phyloP scores from a whole-genome alignment of 2,329 filamentous ascomycete species.

The Aspergillus sp. region DNA sequence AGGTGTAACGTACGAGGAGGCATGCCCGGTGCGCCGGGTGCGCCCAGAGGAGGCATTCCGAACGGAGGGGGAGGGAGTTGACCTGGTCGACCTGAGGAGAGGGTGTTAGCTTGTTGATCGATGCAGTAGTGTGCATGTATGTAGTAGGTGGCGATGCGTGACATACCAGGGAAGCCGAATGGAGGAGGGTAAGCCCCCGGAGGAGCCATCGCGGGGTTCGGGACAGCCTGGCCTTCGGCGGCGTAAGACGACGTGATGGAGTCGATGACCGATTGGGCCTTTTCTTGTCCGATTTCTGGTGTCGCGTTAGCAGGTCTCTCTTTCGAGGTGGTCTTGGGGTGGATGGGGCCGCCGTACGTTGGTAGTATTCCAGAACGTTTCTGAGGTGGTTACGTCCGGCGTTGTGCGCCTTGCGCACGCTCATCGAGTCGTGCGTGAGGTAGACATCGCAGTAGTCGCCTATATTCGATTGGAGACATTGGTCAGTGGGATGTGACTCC shows the following conservation, averaged over 20 bases:
- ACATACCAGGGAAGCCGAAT: constrained; percentile 65
- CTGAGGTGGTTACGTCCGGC: constrained; percentile 92
- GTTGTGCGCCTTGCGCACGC: constrained; percentile 98
- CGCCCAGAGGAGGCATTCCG: constrained; percentile 50
- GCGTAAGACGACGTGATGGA: constrained; percentile 95
- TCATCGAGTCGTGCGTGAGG: constrained; percentile 99
- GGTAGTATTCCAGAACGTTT: constrained; percentile 98
- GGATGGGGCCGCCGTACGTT: constrained; percentile 61
- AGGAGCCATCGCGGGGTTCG: constrained; percentile 80
- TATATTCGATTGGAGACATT: constrained; percentile 24
- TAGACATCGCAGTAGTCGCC: constrained; percentile 99
- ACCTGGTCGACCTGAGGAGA: constrained; percentile 33
- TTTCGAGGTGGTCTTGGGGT: not conserved
- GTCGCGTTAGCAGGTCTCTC: not conserved
- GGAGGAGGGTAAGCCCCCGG: constrained; percentile 53
- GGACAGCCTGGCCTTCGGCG: constrained; percentile 83
- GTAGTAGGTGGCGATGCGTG: not conserved
- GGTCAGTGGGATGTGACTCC: constrained; percentile 8
- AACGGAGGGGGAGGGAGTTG: constrained; percentile 61
- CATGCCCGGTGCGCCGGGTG: constrained; percentile 44
- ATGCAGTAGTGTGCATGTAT: constrained; percentile 1
- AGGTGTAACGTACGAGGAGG: constrained; percentile 55
- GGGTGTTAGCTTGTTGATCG: not conserved
- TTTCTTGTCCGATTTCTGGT: constrained; percentile 93
- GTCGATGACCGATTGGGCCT: constrained; percentile 97